Base-by-base conservation (phyloP, 2,329 filamentous ascomycete species). In the Penicillium sp. region DNA sequence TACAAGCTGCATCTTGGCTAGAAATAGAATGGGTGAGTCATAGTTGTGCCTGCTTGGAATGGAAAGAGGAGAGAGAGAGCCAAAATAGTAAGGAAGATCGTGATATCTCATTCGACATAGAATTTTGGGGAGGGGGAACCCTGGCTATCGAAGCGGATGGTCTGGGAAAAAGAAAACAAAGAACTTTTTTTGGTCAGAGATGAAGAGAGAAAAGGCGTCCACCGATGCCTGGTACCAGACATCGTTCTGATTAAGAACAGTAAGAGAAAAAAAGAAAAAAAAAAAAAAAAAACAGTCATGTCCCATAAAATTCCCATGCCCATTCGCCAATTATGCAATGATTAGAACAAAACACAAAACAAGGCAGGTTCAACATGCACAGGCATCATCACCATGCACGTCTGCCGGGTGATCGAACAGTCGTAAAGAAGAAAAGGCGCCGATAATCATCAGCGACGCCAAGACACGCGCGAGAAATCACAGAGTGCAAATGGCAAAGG, bases 261-360 rank as follows among this genome's bases (percentile, higher is more conserved):
- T 18, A 46, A 47, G 42, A 47, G 47, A 43, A 10, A 29, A 1
- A 12, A 12, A 6, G 7, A 7, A 47, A 49, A 43, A 10, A 29
- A 1, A 12, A 12, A 6, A 3, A 7, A 5, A 29, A 12, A 29
- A 3, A 29, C 10, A 50, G 45, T 58, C 49, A 58, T 51, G 51
- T 53, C 59, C 58, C 56, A 60, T 64, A 59, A 58, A 60, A 51
- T 39, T 53, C 62, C 58, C 53, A 65, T 64, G 59, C 63, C 60
- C 55, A 45, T 60, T 65, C 60, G 61, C 62, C 62, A 63, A 58
- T 46, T 61, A 63, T 65, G 62, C 62, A 64, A 63, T 60, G 59
- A 64, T 63, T 62, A 63, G 47, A 57, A 52, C 45, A 56, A 53
- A 42, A 52, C 41, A 42, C 42, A 47, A 44, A 52, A 43, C 50